Percentiles rank a stretch among this genome's conserved stretches.
Evolutionary conservation across 2,329 filamentous ascomycete species (phyloP).

Genomic region (Cladosporium halotolerans): DNA sequence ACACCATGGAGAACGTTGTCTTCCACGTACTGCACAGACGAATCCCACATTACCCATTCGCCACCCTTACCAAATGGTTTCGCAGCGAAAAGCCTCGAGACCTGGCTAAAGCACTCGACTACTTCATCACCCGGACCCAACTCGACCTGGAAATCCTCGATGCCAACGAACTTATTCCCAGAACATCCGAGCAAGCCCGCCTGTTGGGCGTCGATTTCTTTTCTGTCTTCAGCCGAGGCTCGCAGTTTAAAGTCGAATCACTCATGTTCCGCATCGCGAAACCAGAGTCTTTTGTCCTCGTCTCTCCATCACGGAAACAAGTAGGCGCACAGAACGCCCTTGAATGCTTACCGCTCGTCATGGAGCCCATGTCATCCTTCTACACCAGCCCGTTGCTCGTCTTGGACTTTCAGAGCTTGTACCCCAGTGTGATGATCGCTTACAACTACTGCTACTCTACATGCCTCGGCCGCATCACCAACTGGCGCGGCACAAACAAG

Average conservation of each 20-base stretch:
- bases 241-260: constrained; percentile 97
- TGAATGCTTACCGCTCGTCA: constrained; percentile 88
- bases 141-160: constrained; percentile 88
- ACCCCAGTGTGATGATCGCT: constrained; percentile 97
- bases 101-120: constrained; percentile 66
- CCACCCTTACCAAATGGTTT: constrained; percentile 78
- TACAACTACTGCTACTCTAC: constrained; percentile 99
- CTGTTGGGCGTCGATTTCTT: constrained; percentile 94
- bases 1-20: constrained; percentile 91
- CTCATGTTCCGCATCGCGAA: constrained; percentile 99
- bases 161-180: constrained; percentile 76
- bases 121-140: constrained; percentile 69
- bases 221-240: constrained; percentile 88
- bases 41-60: constrained; percentile 79
- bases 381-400: constrained; percentile 87
- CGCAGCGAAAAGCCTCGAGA: constrained; percentile 61
- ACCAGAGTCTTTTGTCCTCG: constrained; percentile 84
- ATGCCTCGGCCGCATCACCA: constrained; percentile 76
- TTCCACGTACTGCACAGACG: constrained; percentile 84
- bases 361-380: constrained; percentile 94
- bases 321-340: constrained; percentile 90
- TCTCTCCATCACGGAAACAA: constrained; percentile 85
- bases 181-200: constrained; percentile 90
- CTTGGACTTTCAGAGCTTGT: constrained; percentile 91
- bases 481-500: constrained; percentile 87